These are phyloP conservation scores for Colletotrichum acutatum DNA, from an alignment of 2,329 filamentous ascomycete genomes.

Conservation along the genomic window DNA sequence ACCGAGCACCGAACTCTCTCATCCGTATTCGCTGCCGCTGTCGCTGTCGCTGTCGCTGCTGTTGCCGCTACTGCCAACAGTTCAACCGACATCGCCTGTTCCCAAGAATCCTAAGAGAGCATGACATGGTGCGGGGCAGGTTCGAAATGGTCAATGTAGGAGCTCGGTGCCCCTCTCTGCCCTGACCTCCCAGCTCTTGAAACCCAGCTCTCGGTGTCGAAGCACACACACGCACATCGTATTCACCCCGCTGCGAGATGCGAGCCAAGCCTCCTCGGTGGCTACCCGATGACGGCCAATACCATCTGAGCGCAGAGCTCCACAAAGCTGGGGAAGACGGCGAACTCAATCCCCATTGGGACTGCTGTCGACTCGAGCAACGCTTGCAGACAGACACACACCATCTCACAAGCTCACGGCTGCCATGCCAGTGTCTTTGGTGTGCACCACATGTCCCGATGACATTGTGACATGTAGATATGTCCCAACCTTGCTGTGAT, in stretches of 20 bases:
- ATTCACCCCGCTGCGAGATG: conserved; percentile 17
- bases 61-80: background rate
- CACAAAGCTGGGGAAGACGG: conserved; percentile 22
- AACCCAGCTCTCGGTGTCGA: conserved; percentile 23
- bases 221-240: background rate
- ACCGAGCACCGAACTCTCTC: conserved; percentile 29
- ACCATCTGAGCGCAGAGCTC: conserved; percentile 24
- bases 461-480: background rate
- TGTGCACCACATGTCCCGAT: background rate
- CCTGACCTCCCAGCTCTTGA: conserved; percentile 23
- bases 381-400: background rate
- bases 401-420: background rate
- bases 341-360: conserved; percentile 14
- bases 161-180: conserved; percentile 12
- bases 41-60: background rate
- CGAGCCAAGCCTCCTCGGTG: conserved; percentile 25
- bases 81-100: background rate
- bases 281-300: conserved; percentile 21
- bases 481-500: background rate
- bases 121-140: background rate
- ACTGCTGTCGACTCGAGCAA: background rate
- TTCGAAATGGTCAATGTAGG: background rate
- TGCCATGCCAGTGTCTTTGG: background rate
- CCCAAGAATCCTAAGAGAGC: background rate
- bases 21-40: background rate